phyloP scores from a whole-genome alignment of 768 basidiomycete species.

The Vishniacozyma victoriae region DNA sequence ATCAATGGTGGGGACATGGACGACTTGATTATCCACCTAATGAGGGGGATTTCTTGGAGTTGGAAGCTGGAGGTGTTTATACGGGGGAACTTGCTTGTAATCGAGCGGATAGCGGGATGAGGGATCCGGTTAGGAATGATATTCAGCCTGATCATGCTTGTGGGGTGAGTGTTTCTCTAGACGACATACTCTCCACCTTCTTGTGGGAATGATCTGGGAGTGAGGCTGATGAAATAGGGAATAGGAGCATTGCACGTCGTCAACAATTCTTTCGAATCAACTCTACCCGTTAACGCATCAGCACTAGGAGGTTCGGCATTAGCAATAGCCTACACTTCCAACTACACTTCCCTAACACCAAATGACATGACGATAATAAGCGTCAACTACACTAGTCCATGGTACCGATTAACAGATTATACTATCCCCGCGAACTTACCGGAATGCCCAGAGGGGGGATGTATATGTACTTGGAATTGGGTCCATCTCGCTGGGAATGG shows the following conservation, averaged over 20 bases:
- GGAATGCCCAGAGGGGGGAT: conserved; percentile 59
- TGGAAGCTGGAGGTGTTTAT: conserved; percentile 26
- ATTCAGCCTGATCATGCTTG: conserved; percentile 13
- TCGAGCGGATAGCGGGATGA: conserved; percentile 10
- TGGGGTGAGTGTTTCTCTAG: not conserved
- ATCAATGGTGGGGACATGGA: conserved; percentile 35
- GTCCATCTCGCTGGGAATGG: conserved; percentile 45
- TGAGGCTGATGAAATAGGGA: not conserved
- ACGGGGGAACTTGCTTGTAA: conserved; percentile 20
- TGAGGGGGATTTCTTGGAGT: conserved; percentile 24
- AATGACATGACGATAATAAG: conserved; percentile 68
- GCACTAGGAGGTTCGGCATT: conserved; percentile 49
- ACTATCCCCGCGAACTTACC: conserved; percentile 64
- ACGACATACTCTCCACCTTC: not conserved
- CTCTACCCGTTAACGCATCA: conserved; percentile 36
- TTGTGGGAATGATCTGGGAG: not conserved
- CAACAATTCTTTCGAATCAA: conserved; percentile 64
- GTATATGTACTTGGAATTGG: conserved; percentile 53
- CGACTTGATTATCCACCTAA: conserved; percentile 23
- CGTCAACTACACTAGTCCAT: conserved; percentile 70
- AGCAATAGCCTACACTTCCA: conserved; percentile 67
- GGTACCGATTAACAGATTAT: conserved; percentile 65
- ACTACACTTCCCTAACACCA: conserved; percentile 57
- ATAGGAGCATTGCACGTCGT: conserved; percentile 24
- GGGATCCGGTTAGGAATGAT: conserved; percentile 7